Percentiles rank a stretch among this genome's conserved stretches.
phyloP scores from a whole-genome alignment of 2,329 filamentous ascomycete genomes.

The Alternaria novae-zelandiae region DNA sequence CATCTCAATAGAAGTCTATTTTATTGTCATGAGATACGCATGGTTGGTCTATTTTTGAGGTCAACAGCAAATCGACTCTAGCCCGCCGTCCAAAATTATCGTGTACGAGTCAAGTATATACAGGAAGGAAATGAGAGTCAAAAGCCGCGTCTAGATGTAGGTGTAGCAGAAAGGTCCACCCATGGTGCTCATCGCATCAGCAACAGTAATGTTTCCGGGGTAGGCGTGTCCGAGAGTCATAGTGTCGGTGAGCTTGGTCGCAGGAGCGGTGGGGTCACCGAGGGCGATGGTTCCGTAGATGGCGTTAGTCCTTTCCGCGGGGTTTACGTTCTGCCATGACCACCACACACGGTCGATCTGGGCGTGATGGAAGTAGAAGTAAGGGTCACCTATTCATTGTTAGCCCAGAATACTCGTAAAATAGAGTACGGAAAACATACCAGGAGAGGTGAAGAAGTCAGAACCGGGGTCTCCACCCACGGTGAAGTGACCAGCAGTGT shows the following conservation, averaged over 20 bases:
- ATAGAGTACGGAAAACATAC: neutral
- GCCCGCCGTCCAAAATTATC: neutral
- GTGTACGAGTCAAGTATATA: slow-evolving; percentile 12
- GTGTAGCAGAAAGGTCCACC: slow-evolving; percentile 57
- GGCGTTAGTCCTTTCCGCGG: slow-evolving; percentile 43
- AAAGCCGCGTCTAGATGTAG: slow-evolving; percentile 38
- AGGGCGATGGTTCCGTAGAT: slow-evolving; percentile 54
- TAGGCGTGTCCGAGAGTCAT: slow-evolving; percentile 50
- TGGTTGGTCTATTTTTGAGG: neutral
- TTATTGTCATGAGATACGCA: neutral
- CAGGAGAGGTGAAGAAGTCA: slow-evolving; percentile 54
- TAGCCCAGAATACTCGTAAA: slow-evolving; percentile 29
- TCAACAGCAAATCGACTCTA: neutral
- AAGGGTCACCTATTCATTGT: slow-evolving; percentile 30
- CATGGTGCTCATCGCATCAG: slow-evolving; percentile 52
- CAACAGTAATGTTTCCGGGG: slow-evolving; percentile 43
- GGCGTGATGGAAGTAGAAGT: slow-evolving; percentile 55
- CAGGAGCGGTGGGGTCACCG: slow-evolving; percentile 51
- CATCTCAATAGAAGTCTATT: neutral
- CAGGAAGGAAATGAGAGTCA: neutral
- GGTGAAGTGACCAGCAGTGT: slow-evolving; percentile 55
- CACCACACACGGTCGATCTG: slow-evolving; percentile 57
- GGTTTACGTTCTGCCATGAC: slow-evolving; percentile 58
- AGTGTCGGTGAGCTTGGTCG: slow-evolving; percentile 54
- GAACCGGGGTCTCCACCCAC: slow-evolving; percentile 53